Evolutionary conservation across 176 grass and related monocot species (phyloP), one percentile per base, ranked within the genome.

Genomic region (Canna indica): DNA sequence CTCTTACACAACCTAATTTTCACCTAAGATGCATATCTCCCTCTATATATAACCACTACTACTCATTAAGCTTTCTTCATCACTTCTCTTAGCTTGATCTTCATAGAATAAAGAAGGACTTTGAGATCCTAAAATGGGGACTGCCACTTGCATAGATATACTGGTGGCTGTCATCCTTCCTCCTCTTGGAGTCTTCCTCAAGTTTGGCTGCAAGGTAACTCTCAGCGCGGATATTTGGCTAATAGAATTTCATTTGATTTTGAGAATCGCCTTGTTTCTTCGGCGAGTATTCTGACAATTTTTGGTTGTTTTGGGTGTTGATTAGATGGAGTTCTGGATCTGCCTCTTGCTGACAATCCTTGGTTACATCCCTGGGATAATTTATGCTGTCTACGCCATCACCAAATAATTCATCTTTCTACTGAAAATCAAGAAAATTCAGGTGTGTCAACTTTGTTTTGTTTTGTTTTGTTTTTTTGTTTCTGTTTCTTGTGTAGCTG

Each of bases 121-220:
- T n/a, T n/a, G n/a, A n/a, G n/a, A n/a, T n/a, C n/a, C n/a, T n/a
- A 28, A 24, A 36, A 66, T 66, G 63, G 63, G 63, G 63, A 12
- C 63, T n/a, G 63, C 63, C 33, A 66, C 34, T 24, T 66, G 63
- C 63, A 66, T 66, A 38, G 63, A 66, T 38, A 66, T 66, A 13
- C 18, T 66, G 63, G 0, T 66, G 35, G 63, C 63, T 34, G 39
- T 66, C 34, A 66, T 66, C 35, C 63, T 66, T 39, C 63, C 63
- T 36, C 63, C 63, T 39, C 63, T 66, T 12, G 63, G 63, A 39
- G 63, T 66, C 63, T 66, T 66, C 63, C 63, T 66, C 20, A 66
- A 66, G 63, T 66, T 66, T 4, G 63, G 63, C 63, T 66, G 63
- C 63, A 66, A 66, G 63, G 63, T 66, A 63, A 62, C 29, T 33